Conservation (phyloP, 257 asterid genomes). For the Fraxinus anomala region DNA sequence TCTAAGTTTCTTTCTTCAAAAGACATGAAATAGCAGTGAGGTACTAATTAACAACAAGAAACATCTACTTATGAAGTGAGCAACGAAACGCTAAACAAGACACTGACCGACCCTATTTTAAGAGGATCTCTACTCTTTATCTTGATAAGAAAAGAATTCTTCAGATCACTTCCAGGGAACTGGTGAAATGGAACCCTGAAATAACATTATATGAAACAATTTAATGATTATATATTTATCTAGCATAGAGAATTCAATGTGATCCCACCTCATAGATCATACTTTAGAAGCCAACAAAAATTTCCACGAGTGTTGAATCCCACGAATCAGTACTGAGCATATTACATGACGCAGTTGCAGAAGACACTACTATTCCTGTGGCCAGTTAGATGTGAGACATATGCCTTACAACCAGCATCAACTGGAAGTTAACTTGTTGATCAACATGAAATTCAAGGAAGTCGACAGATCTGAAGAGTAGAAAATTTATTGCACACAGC, state of each 20-base stretch:
- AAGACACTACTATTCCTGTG: slow-evolving; percentile 7
- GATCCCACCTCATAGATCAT: neutral
- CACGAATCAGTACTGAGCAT: neutral
- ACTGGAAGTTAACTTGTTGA: slow-evolving; percentile 10
- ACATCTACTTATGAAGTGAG: slow-evolving; percentile 5
- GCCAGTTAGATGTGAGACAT: neutral
- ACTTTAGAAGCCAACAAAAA: neutral
- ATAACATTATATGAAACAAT: neutral
- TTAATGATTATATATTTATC: neutral
- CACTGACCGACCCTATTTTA: slow-evolving; percentile 66
- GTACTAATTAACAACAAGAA: slow-evolving; percentile 12
- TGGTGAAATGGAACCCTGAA: slow-evolving; percentile 74
- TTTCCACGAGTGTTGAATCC: neutral
- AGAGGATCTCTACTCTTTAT: slow-evolving; percentile 91
- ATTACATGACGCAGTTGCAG: neutral
- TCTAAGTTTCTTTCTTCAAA: no score
- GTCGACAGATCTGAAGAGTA: neutral
- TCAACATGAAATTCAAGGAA: neutral
- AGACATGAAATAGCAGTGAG: slow-evolving; percentile 13
- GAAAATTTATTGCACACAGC: neutral
- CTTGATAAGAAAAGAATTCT: slow-evolving; percentile 68
- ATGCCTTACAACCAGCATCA: neutral
- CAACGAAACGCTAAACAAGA: slow-evolving; percentile 18
- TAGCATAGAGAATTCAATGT: no score
- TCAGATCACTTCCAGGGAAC: slow-evolving; percentile 99